phyloP scores from a whole-genome alignment of 1,139 yeast genomes.

The Williopsis jadinii region DNA sequence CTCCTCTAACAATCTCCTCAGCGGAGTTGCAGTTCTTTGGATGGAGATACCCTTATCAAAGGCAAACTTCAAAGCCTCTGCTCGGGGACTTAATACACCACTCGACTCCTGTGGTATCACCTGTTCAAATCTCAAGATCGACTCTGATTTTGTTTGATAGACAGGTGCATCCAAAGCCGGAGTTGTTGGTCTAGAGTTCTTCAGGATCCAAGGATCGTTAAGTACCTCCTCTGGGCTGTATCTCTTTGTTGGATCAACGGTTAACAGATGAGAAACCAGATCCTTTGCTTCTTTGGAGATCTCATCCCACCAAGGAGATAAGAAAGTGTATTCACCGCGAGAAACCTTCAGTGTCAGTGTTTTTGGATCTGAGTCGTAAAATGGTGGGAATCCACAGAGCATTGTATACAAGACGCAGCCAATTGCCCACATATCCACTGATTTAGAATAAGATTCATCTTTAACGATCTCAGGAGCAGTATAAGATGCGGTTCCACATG shows the following conservation, averaged over 20 bases:
- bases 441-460: constrained; percentile 77
- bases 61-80: constrained; percentile 36
- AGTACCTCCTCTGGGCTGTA: constrained; percentile 75
- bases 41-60: constrained; percentile 93
- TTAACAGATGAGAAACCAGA: constrained; percentile 68
- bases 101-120: constrained; percentile 15
- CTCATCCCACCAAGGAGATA: constrained; percentile 98
- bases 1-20: constrained; percentile 16
- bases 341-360: constrained; percentile 77
- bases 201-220: constrained; percentile 69
- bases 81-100: constrained; percentile 18
- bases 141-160: constrained; percentile 13
- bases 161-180: constrained; percentile 65
- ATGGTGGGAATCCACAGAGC: constrained; percentile 94
- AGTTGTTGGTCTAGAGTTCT: constrained; percentile 15
- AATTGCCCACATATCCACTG: constrained; percentile 94
- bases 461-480: constrained; percentile 93
- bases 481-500: constrained; percentile 87
- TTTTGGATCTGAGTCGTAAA: constrained; percentile 82
- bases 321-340: constrained; percentile 73
- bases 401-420: constrained; percentile 90
- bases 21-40: constrained; percentile 62
- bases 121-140: constrained; percentile 21
- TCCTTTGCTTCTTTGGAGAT: constrained; percentile 73
- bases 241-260: constrained; percentile 75